Base-by-base conservation (phyloP, 108 stramenopile species). In the Mediolabrus comicus region DNA sequence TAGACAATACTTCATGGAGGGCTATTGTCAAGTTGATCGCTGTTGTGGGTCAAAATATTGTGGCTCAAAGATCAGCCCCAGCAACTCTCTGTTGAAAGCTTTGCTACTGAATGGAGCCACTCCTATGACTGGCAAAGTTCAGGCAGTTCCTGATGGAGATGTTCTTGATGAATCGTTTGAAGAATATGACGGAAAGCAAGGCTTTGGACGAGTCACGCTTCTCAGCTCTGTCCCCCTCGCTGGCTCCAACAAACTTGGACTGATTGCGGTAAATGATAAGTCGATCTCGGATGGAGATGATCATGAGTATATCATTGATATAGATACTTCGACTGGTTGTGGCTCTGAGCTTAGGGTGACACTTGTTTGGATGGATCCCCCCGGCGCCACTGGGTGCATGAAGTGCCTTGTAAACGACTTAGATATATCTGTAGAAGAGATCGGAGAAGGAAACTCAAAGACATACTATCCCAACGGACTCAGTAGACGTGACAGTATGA, bases 1-100 rank as follows among this genome's bases (percentile, higher is more conserved):
- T 24, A 71, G 86, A 13, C 92, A 94, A 71, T 94, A 91, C 67
- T 90, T 90, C 52, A 60, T 51, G 29, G 89, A 89, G 31, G 89
- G 85, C 9, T 76, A 33, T 53, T 88, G 77, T 36, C 72, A 74
- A 52, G 60, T 72, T 29, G 46, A 67, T 17, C 28, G 39, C 31
- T 76, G 75, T 26, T 78, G 77, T 32, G 87, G 87, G 39, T 33
- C 43, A n/a, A 78, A 87, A 22, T 77, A 66, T 3, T 73, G 83
- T 26, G 84, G 79, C 7, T 66, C 79, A 34, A 54, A 79, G 11
- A 63, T 86, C 31, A 75, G 72, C 16, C 89, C 88, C n/a, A 79
- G 81, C 49, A 89, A 83, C 7, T 72, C 84, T 17, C 80, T 94
- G 6, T 46, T 94, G 2, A 94, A 94, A 80, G 90, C 90, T 29